Conservation (phyloP, 306 rosid species). For the Luffa aegyptiaca region DNA sequence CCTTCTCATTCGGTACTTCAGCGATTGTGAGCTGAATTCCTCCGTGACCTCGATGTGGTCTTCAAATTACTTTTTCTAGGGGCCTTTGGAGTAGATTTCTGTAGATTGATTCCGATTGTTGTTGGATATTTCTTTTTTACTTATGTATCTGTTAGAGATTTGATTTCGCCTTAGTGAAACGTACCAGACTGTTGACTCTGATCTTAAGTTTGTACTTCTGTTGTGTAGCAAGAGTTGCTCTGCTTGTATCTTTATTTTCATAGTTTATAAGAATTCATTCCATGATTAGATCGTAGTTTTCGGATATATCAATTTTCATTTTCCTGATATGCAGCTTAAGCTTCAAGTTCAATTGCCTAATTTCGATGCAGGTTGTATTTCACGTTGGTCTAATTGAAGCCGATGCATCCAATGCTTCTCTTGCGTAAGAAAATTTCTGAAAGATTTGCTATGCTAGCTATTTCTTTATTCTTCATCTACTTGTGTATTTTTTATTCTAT, state of each 20-base stretch:
- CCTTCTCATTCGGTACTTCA: not conserved
- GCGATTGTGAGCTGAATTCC: slow-evolving; percentile 1
- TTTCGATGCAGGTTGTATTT: slow-evolving; percentile 38
- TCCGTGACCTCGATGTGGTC: not conserved
- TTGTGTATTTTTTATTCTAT: not conserved
- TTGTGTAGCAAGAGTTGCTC: not conserved
- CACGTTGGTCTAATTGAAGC: slow-evolving; percentile 15
- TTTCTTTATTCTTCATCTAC: not conserved
- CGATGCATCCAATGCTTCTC: slow-evolving; percentile 25
- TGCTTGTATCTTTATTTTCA: not conserved
- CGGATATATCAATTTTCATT: not conserved
- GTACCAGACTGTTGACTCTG: not conserved
- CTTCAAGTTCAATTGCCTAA: slow-evolving; percentile 1
- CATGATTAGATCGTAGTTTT: not conserved
- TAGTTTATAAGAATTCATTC: not conserved
- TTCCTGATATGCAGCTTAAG: not conserved
- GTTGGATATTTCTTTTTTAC: slow-evolving; percentile 11
- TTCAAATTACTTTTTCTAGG: not conserved
- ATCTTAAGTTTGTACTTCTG: not conserved
- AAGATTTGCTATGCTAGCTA: not conserved
- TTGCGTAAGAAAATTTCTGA: slow-evolving; percentile 26
- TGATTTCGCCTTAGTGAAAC: not conserved
- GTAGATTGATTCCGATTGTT: slow-evolving; percentile 9
- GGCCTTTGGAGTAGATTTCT: slow-evolving; percentile 12
- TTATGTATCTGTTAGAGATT: not conserved